These are phyloP conservation scores for Colletotrichum eremochloae DNA, from an alignment of 2,329 filamentous ascomycete genomes.

Conservation along the genomic window DNA sequence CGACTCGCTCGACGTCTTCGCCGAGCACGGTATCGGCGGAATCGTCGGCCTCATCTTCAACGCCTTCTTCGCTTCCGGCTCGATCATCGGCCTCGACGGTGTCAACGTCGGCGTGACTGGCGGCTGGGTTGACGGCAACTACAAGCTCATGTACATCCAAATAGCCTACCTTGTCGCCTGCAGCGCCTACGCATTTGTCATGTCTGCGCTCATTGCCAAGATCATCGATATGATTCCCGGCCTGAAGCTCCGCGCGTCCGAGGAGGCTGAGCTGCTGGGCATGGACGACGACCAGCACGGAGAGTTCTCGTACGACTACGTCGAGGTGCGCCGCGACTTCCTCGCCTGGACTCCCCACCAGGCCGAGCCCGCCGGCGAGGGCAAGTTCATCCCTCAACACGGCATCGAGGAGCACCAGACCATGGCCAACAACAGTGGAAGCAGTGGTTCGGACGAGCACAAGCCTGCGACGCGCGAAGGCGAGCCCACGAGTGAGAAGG, in stretches of 20 bases:
- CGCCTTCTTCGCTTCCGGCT: constrained; percentile 76
- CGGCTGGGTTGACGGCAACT: constrained; percentile 83
- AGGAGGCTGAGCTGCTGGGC: constrained; percentile 86
- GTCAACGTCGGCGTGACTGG: constrained; percentile 77
- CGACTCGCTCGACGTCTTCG: constrained; percentile 79
- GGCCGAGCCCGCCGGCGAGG: constrained; percentile 70
- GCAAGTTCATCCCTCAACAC: constrained; percentile 75
- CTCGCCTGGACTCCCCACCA: constrained; percentile 87
- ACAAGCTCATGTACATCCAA: constrained; percentile 81
- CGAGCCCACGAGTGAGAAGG: constrained; percentile 40
- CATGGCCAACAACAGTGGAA: constrained; percentile 49
- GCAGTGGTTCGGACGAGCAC: constrained; percentile 39
- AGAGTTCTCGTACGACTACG: constrained; percentile 92
- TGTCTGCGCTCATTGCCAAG: constrained; percentile 81
- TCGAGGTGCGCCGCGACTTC: constrained; percentile 89
- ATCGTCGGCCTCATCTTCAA: constrained; percentile 81
- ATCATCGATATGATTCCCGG: constrained; percentile 81
- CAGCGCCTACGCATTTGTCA: constrained; percentile 77
- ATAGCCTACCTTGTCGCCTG: constrained; percentile 79
- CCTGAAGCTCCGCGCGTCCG: constrained; percentile 82
- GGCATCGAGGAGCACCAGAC: constrained; percentile 76
- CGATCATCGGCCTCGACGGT: constrained; percentile 81
- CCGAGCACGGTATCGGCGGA: constrained; percentile 78
- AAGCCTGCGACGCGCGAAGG: constrained; percentile 33
- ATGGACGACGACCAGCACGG: constrained; percentile 94